Percentiles rank a stretch among this genome's conserved stretches.
phyloP scores from a whole-genome alignment of 1,139 yeast species.

The Lodderomyces beijingensis region DNA sequence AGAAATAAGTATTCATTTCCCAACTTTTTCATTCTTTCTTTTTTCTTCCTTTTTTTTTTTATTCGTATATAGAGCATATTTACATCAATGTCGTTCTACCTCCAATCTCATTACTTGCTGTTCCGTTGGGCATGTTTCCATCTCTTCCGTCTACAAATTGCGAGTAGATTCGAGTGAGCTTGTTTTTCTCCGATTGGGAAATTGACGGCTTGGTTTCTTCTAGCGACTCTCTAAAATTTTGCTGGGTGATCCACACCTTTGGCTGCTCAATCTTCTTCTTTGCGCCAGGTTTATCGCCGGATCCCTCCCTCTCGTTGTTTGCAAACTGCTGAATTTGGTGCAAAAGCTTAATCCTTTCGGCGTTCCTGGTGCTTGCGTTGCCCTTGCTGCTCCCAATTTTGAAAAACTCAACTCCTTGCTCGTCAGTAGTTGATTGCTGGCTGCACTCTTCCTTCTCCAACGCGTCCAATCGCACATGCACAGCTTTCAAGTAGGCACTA shows the following conservation, averaged over 20 bases:
- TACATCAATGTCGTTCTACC: conserved; percentile 75
- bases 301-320: conserved; percentile 6
- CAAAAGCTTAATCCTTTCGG: conserved; percentile 41
- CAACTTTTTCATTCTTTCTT: not conserved
- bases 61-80: conserved; percentile 6
- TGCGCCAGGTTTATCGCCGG: conserved; percentile 8
- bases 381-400: conserved; percentile 22
- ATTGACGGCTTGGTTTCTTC: conserved; percentile 84
- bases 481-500: conserved; percentile 88
- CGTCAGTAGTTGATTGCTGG: conserved; percentile 13
- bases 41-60: not conserved
- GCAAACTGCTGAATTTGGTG: conserved; percentile 45
- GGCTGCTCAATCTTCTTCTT: conserved; percentile 14
- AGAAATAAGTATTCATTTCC: not conserved
- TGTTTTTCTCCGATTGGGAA: conserved; percentile 63
- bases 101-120: conserved; percentile 78
- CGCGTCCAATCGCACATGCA: conserved; percentile 65
- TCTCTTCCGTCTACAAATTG: conserved; percentile 77
- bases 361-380: conserved; percentile 20
- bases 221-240: conserved; percentile 62
- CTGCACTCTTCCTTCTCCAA: conserved; percentile 26
- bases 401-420: conserved; percentile 29
- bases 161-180: conserved; percentile 60
- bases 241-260: conserved; percentile 39
- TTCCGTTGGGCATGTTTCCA: conserved; percentile 87